Conservation (phyloP, 306 rosid species). For the Sindora glabra region DNA sequence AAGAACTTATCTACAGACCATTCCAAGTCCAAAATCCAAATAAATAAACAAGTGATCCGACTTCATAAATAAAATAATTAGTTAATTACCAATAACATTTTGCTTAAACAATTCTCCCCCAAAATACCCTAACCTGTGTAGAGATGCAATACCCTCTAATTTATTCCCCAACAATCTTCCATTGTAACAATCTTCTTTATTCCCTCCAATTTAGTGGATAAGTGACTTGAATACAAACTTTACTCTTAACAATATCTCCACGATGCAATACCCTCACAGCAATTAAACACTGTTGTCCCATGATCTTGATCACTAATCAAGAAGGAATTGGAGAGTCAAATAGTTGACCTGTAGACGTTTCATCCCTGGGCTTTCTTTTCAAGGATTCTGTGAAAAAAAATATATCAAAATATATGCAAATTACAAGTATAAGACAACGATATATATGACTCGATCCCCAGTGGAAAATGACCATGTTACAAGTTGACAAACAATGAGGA, state of each 20-base stretch:
- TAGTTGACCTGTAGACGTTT: constrained; percentile 19
- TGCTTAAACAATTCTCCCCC: background rate
- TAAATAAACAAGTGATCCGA: background rate
- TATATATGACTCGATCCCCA: background rate
- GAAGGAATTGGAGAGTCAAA: constrained; percentile 17
- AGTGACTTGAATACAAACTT: background rate
- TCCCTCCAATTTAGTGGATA: too few relatives aligned
- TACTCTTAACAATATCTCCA: background rate
- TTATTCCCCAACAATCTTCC: too few relatives aligned
- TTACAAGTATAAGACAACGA: constrained; percentile 18
- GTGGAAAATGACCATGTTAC: background rate
- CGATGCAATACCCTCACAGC: background rate
- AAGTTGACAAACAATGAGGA: background rate
- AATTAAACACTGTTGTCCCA: constrained; percentile 7
- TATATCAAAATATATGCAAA: too few relatives aligned
- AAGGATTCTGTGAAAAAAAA: constrained; percentile 74
- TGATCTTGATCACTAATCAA: background rate
- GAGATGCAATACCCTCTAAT: background rate
- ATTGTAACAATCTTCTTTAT: too few relatives aligned
- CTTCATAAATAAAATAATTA: too few relatives aligned
- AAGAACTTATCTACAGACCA: too few relatives aligned
- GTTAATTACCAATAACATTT: background rate
- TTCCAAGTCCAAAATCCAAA: too few relatives aligned
- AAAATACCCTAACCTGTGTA: background rate
- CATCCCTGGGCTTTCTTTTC: constrained; percentile 32